These are phyloP conservation scores for Phytophthora capsici DNA, from an alignment of 352 stramenopile genomes.

Conservation along the genomic window DNA sequence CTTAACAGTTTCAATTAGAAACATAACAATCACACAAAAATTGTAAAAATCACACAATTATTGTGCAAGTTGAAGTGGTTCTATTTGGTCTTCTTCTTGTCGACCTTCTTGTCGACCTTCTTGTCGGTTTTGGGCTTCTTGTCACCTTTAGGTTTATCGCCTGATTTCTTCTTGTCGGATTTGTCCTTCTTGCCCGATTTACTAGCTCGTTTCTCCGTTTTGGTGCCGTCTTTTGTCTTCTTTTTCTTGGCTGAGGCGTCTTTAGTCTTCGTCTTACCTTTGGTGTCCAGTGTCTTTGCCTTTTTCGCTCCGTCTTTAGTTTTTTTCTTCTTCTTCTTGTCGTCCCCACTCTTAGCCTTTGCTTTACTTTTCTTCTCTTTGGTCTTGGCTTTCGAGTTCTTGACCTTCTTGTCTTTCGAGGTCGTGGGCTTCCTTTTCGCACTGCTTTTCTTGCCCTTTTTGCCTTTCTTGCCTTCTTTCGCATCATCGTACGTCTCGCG, in stretches of 20 bases:
- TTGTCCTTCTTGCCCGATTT: constrained; percentile 33
- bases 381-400: constrained; percentile 25
- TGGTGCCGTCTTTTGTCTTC: constrained; percentile 28
- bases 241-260: constrained; percentile 16
- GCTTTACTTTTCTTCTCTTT: constrained; percentile 15
- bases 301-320: constrained; percentile 22
- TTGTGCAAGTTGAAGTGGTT: background rate
- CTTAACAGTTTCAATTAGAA: no score
- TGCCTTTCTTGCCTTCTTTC: constrained; percentile 70
- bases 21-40: no score
- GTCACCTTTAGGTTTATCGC: constrained; percentile 28
- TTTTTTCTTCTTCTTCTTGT: constrained; percentile 22
- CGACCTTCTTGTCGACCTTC: constrained; percentile 31
- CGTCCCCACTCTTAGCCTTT: background rate
- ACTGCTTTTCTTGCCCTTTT: constrained; percentile 39
- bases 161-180: constrained; percentile 27
- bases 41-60: background rate
- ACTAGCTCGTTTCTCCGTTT: constrained; percentile 12
- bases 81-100: constrained; percentile 37
- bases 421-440: constrained; percentile 41
- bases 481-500: constrained; percentile 67
- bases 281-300: constrained; percentile 14
- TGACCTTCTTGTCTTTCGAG: constrained; percentile 33
- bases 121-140: constrained; percentile 23
- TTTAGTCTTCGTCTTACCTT: no score